These are phyloP conservation scores for Huntiella savannae DNA, from an alignment of 2,329 filamentous ascomycete species.

Conservation along the genomic window DNA sequence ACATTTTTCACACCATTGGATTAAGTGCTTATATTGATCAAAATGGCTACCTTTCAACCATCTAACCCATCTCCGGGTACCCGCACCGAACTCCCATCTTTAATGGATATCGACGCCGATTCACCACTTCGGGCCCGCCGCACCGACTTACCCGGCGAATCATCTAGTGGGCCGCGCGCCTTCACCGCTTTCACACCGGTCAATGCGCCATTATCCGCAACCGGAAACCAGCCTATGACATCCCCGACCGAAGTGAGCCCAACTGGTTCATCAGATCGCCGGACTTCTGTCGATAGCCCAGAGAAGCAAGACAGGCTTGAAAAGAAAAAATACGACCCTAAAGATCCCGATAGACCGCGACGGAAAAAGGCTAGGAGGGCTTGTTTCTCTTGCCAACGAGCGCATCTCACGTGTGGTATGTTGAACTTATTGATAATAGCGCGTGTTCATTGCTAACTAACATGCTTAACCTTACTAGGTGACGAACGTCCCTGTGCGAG, in stretches of 20 bases:
- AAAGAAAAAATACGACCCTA: conserved; percentile 59
- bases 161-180: too few relatives aligned
- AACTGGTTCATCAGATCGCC: conserved; percentile 25
- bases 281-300: conserved; percentile 8
- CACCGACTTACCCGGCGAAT: too few relatives aligned
- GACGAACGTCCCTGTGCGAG: conserved; percentile 87
- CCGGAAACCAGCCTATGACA: conserved; percentile 17
- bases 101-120: conserved; percentile 1
- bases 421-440: not conserved
- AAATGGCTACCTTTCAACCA: too few relatives aligned
- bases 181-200: not conserved
- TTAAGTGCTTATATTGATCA: too few relatives aligned
- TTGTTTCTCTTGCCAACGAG: conserved; percentile 91
- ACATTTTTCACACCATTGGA: too few relatives aligned
- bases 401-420: conserved; percentile 96
- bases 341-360: conserved; percentile 74
- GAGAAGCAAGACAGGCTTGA: conserved; percentile 24
- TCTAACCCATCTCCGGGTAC: too few relatives aligned
- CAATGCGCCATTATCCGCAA: not conserved
- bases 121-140: not conserved
- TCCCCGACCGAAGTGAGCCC: too few relatives aligned
- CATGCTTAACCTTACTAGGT: conserved; percentile 33
- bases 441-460: not conserved
- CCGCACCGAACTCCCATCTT: not conserved
- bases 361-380: conserved; percentile 92